These are phyloP conservation scores for Gnaphalium uliginosum DNA, from an alignment of 129 eudicot species.

Conservation along the genomic window DNA sequence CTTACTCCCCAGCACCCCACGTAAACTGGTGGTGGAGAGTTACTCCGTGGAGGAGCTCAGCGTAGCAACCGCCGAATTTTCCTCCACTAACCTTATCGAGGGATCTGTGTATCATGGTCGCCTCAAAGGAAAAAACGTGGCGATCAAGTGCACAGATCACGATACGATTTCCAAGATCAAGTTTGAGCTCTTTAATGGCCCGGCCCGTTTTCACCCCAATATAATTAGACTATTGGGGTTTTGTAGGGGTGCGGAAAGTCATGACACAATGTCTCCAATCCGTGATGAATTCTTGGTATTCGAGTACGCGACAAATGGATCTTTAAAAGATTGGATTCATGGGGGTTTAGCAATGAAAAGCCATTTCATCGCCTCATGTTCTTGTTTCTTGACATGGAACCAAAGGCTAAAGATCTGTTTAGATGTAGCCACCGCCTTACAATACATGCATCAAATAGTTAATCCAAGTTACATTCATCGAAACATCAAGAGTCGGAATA, in stretches of 20 bases:
- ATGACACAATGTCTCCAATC: neutral
- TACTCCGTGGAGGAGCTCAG: conserved; percentile 64
- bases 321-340: conserved; percentile 92
- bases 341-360: conserved; percentile 94
- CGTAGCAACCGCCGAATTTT: conserved; percentile 71
- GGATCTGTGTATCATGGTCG: conserved; percentile 80
- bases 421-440: conserved; percentile 76
- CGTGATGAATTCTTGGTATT: conserved; percentile 53
- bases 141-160: conserved; percentile 44
- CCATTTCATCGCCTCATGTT: conserved; percentile 86
- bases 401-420: conserved; percentile 83
- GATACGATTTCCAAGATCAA: conserved; percentile 57
- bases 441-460: conserved; percentile 74
- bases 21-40: conserved; percentile 54
- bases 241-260: conserved; percentile 23
- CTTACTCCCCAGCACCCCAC: conserved; percentile 44
- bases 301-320: conserved; percentile 84
- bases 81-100: conserved; percentile 62
- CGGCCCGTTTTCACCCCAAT: conserved; percentile 67
- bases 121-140: conserved; percentile 70
- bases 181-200: conserved; percentile 51
- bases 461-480: conserved; percentile 66
- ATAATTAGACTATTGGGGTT: conserved; percentile 63
- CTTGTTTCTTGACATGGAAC: conserved; percentile 79
- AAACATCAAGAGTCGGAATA: conserved; percentile 69